Conservation (phyloP, 164 flowering plant genomes). For the Dillenia turbinata region DNA sequence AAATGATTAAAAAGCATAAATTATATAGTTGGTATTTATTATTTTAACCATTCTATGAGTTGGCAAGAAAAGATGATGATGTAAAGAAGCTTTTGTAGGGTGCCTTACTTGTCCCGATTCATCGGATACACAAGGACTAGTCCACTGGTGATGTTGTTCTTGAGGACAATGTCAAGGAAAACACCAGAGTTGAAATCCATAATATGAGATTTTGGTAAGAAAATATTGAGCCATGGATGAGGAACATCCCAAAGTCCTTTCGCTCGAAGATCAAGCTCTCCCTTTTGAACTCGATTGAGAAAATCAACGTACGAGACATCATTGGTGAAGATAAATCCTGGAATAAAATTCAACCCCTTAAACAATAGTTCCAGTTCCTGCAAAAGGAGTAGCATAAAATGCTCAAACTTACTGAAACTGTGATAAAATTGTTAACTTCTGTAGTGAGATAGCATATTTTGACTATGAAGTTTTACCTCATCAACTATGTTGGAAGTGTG, state of each 20-base stretch:
- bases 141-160: slow-evolving; percentile 32
- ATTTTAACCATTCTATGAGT: neutral
- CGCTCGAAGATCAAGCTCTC: slow-evolving; percentile 49
- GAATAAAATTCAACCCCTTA: slow-evolving; percentile 35
- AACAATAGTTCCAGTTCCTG: slow-evolving; percentile 53
- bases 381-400: neutral
- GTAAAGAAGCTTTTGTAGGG: neutral
- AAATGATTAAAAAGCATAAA: neutral
- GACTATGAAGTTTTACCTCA: slow-evolving; percentile 26
- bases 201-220: slow-evolving; percentile 63
- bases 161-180: slow-evolving; percentile 46
- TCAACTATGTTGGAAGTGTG: slow-evolving; percentile 20
- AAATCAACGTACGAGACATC: slow-evolving; percentile 56
- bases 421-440: neutral
- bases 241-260: slow-evolving; percentile 80
- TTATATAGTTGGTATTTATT: neutral
- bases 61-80: no score
- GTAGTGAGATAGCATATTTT: neutral
- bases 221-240: slow-evolving; percentile 91
- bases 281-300: slow-evolving; percentile 52
- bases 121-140: slow-evolving; percentile 69
- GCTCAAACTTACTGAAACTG: neutral
- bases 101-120: slow-evolving; percentile 53
- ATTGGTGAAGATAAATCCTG: slow-evolving; percentile 40
- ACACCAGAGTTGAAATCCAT: slow-evolving; percentile 52